phyloP scores from a whole-genome alignment of 1,139 yeast genomes.

The Hyphopichia khmerensis region DNA sequence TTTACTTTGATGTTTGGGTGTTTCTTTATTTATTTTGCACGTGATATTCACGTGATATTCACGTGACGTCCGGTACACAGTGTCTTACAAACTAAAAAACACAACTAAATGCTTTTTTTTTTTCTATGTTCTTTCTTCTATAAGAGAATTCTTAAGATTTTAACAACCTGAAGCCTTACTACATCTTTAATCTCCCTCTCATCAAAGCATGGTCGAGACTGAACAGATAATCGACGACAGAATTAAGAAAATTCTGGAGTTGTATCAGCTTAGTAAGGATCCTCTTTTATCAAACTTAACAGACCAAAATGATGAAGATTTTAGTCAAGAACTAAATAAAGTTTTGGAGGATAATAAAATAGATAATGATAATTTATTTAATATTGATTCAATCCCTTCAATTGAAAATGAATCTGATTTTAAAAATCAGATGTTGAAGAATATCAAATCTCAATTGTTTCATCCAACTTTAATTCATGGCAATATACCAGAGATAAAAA shows the following conservation, averaged over 20 bases:
- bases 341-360: not conserved
- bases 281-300: slow-evolving; percentile 1
- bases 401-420: not conserved
- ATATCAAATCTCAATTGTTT: not conserved
- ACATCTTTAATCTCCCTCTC: too few relatives aligned
- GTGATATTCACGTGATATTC: slow-evolving; percentile 2
- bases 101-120: not conserved
- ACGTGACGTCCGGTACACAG: slow-evolving; percentile 1
- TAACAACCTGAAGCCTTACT: too few relatives aligned
- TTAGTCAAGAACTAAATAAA: not conserved
- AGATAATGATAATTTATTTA: not conserved
- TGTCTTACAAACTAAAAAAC: too few relatives aligned
- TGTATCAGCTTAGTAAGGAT: slow-evolving; percentile 2
- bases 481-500: not conserved
- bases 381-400: not conserved
- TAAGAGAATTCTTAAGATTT: too few relatives aligned
- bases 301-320: not conserved
- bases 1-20: not conserved
- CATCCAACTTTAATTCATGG: not conserved
- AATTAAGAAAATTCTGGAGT: slow-evolving; percentile 1
- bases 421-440: not conserved
- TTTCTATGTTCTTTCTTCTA: not conserved
- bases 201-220: not conserved
- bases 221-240: slow-evolving; percentile 2
- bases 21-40: not conserved